These are phyloP conservation scores for Immersiporthe knoxdaviesiana DNA, from an alignment of 2,329 filamentous ascomycete species.

Conservation along the genomic window DNA sequence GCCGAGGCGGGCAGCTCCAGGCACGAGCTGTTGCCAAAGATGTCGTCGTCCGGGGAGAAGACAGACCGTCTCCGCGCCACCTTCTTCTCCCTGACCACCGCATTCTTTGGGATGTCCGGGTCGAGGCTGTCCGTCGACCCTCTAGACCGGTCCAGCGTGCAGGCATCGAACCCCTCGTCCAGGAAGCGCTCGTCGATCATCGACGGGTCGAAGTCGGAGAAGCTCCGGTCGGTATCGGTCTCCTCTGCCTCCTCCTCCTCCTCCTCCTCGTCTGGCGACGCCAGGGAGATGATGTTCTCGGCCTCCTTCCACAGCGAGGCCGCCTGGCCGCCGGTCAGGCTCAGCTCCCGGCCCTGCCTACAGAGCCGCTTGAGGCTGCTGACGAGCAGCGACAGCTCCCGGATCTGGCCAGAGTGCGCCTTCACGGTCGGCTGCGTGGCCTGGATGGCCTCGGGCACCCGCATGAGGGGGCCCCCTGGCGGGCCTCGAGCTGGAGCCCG, in stretches of 20 bases:
- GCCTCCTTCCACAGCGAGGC: constrained; percentile 75
- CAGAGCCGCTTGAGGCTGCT: constrained; percentile 81
- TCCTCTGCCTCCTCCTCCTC: constrained; percentile 56
- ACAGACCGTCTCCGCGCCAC: constrained; percentile 61
- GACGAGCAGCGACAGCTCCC: constrained; percentile 79
- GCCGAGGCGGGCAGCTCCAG: constrained; percentile 46
- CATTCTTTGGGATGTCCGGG: constrained; percentile 51
- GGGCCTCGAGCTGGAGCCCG: constrained; percentile 35
- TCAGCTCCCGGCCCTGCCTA: constrained; percentile 68
- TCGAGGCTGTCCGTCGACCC: constrained; percentile 48
- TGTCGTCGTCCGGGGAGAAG: constrained; percentile 68
- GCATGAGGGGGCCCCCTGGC: constrained; percentile 55
- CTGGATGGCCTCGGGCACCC: constrained; percentile 79
- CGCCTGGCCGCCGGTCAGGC: constrained; percentile 64
- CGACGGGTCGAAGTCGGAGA: constrained; percentile 45
- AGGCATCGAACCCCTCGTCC: constrained; percentile 53
- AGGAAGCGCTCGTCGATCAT: constrained; percentile 49
- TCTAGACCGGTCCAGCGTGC: constrained; percentile 48
- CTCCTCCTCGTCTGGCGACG: constrained; percentile 67
- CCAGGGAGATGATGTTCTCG: constrained; percentile 85
- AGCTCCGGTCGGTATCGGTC: constrained; percentile 39
- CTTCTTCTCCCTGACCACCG: constrained; percentile 58
- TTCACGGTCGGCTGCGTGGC: constrained; percentile 82
- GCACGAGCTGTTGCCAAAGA: constrained; percentile 61
- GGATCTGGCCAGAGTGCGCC: constrained; percentile 81